These are phyloP conservation scores for Phytophthora capsici DNA, from an alignment of 352 stramenopile genomes.

Conservation along the genomic window DNA sequence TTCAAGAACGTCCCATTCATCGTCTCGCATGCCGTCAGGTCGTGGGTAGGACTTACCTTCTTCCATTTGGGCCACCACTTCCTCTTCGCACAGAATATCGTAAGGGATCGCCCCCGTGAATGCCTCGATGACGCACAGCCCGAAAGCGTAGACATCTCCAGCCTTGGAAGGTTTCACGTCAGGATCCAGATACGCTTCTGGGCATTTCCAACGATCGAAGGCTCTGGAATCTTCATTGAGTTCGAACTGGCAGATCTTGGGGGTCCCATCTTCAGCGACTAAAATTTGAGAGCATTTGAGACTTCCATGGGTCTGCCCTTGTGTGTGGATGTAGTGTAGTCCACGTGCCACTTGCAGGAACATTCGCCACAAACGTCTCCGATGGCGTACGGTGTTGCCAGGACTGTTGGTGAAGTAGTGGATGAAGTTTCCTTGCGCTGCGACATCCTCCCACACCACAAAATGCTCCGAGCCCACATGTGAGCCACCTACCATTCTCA, in stretches of 20 bases:
- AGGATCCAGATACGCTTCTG: slow-evolving; percentile 24
- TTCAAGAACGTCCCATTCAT: slow-evolving; percentile 35
- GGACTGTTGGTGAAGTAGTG: slow-evolving; percentile 20
- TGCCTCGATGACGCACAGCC: slow-evolving; percentile 37
- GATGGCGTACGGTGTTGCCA: neutral
- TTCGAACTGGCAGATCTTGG: slow-evolving; percentile 35
- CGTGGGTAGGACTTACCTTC: slow-evolving; percentile 17
- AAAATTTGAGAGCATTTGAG: slow-evolving; percentile 36
- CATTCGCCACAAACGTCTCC: slow-evolving; percentile 27
- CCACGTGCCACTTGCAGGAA: slow-evolving; percentile 30
- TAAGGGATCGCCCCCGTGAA: slow-evolving; percentile 27
- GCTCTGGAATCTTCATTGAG: slow-evolving; percentile 15
- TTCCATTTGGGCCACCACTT: slow-evolving; percentile 13
- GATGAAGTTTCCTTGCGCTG: slow-evolving; percentile 23
- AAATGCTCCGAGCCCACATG: slow-evolving; percentile 3
- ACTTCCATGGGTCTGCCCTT: slow-evolving; percentile 18
- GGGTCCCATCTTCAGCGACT: slow-evolving; percentile 9
- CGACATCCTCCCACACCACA: slow-evolving; percentile 31
- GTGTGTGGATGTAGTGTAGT: slow-evolving; percentile 27
- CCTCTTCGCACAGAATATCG: slow-evolving; percentile 17
- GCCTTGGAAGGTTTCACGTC: slow-evolving; percentile 21
- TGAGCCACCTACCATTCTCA: slow-evolving; percentile 28
- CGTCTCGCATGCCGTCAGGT: slow-evolving; percentile 22
- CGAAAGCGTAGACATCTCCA: slow-evolving; percentile 33
- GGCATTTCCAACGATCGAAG: slow-evolving; percentile 32